Evolutionary conservation across 31 red algal species (phyloP).

Genomic region (Pterothamnion heteromorphum): DNA sequence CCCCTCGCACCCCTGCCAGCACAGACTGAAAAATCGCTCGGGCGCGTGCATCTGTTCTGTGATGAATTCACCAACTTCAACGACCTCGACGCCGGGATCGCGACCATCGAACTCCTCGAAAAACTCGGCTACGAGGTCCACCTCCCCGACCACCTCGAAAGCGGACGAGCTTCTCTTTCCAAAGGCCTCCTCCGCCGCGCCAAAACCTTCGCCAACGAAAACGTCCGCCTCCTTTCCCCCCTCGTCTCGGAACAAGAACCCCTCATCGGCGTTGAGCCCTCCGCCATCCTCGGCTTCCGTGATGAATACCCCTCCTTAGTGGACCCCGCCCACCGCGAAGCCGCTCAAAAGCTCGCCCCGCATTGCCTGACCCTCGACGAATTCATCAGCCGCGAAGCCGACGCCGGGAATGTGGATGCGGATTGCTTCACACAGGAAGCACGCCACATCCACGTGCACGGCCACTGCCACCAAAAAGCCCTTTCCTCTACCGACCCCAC

Average conservation of each 20-base stretch:
- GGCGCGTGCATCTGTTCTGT: background rate
- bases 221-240: background rate
- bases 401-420: background rate
- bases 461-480: constrained; percentile 39
- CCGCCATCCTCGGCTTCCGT: background rate
- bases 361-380: background rate
- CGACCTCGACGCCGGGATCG: background rate
- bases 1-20: no score
- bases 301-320: constrained; percentile 10
- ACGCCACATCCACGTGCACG: background rate
- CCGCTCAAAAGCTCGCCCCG: background rate
- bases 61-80: background rate
- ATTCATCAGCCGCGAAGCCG: background rate
- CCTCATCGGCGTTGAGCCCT: constrained; percentile 11
- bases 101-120: background rate
- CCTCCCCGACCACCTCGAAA: background rate
- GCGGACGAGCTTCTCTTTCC: background rate
- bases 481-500: background rate
- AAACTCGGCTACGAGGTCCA: background rate
- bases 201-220: background rate
- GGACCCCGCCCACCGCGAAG: background rate
- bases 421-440: background rate
- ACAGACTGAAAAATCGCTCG: no score
- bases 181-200: background rate
- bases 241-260: background rate